Conservation (phyloP, 768 basidiomycete species). For the Mycena pura region DNA sequence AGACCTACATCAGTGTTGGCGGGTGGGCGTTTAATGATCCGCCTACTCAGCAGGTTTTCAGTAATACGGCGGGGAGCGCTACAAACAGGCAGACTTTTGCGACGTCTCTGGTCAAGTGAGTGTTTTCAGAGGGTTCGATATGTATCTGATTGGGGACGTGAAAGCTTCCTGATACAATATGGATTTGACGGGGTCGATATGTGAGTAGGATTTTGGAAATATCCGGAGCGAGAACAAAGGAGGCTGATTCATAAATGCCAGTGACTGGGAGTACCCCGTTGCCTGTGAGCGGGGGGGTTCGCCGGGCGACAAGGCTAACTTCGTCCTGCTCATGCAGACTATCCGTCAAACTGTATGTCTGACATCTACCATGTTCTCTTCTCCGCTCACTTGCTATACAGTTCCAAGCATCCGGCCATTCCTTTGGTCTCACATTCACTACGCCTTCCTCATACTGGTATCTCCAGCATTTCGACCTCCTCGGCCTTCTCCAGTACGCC, state of each 20-base stretch:
- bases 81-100: background rate
- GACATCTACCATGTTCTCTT: background rate
- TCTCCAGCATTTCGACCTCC: constrained; percentile 38
- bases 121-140: background rate
- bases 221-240: too few species aligned
- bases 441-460: constrained; percentile 38
- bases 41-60: background rate
- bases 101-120: background rate
- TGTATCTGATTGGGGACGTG: background rate
- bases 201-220: background rate
- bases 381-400: background rate
- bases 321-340: background rate
- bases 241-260: background rate
- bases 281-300: background rate
- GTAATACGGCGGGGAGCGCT: background rate
- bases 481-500: constrained; percentile 23
- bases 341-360: background rate
- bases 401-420: background rate
- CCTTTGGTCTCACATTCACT: constrained; percentile 14
- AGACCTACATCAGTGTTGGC: background rate
- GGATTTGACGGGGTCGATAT: constrained; percentile 3
- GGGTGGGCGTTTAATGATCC: background rate
- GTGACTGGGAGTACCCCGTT: background rate
- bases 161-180: background rate
- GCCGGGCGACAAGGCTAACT: background rate